Percentiles rank a stretch among this genome's conserved stretches.
phyloP scores from a whole-genome alignment of 345 rosid genomes.

The Salix suchowensis region DNA sequence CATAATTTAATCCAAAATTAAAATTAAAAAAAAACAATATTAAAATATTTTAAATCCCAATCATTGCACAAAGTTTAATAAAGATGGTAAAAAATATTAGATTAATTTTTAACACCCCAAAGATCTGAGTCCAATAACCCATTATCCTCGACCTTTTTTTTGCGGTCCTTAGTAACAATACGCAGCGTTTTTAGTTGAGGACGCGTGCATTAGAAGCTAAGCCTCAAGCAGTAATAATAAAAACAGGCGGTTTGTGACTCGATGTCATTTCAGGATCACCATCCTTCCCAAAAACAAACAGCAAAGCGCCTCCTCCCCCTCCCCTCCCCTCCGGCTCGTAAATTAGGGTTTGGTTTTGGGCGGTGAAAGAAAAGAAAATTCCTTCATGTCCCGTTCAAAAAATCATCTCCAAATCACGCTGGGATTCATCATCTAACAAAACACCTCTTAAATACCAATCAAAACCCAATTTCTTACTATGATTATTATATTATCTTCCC shows the following conservation, averaged over 20 bases:
- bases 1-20: no score
- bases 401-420: neutral
- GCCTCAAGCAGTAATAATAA: neutral
- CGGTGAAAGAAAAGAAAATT: neutral
- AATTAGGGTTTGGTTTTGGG: neutral
- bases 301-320: neutral
- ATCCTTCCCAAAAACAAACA: neutral
- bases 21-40: no score
- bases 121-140: conserved; percentile 33
- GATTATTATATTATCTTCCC: conserved; percentile 46
- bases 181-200: neutral
- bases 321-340: neutral
- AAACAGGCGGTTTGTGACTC: neutral
- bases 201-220: no score
- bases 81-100: no score
- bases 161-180: neutral
- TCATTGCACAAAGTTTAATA: no score
- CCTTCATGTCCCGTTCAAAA: neutral
- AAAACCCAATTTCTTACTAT: conserved; percentile 31
- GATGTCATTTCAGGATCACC: neutral
- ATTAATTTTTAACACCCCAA: neutral
- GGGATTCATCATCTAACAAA: neutral
- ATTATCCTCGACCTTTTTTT: neutral
- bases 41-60: no score
- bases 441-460: neutral